Percentiles rank a stretch among this genome's conserved stretches.
phyloP scores from a whole-genome alignment of 768 basidiomycete species.

The Tricholoma bakamatsutake region DNA sequence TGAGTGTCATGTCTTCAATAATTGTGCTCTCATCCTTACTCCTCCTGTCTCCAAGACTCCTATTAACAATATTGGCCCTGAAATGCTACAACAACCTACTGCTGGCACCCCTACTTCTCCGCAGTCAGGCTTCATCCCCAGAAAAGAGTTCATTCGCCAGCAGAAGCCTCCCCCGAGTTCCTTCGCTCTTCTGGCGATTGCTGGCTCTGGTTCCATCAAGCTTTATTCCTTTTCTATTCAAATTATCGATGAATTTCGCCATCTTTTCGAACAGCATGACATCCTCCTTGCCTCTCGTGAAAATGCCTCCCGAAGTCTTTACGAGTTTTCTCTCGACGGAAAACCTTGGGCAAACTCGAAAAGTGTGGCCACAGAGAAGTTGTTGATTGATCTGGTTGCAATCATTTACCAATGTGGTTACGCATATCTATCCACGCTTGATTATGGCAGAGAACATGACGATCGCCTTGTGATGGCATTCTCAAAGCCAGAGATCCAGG shows the following conservation, averaged over 20 bases:
- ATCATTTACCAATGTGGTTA: conserved; percentile 61
- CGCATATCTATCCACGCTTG: conserved; percentile 59
- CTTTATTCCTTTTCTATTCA: conserved; percentile 62
- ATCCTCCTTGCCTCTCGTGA: conserved; percentile 44
- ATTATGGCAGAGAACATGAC: conserved; percentile 73
- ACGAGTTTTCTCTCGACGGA: conserved; percentile 60
- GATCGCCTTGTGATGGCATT: conserved; percentile 70
- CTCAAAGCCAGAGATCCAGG: conserved; percentile 40
- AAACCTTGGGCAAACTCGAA: conserved; percentile 74
- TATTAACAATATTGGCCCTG: background rate
- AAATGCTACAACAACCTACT: conserved; percentile 14
- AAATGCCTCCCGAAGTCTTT: conserved; percentile 50
- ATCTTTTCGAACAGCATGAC: conserved; percentile 45
- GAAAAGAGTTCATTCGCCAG: conserved; percentile 69
- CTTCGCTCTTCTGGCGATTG: conserved; percentile 68
- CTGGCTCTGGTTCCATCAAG: conserved; percentile 56
- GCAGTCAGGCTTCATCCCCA: conserved; percentile 53
- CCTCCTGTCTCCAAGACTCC: background rate
- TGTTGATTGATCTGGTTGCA: conserved; percentile 61
- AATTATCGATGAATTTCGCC: conserved; percentile 48
- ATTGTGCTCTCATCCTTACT: background rate
- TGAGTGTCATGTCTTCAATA: background rate
- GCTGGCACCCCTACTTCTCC: conserved; percentile 25
- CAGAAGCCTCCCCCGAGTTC: conserved; percentile 43
- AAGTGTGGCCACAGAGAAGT: conserved; percentile 57